Conservation (phyloP, 192 early-diverging fungal genomes). For the Glomus cerebriforme region DNA sequence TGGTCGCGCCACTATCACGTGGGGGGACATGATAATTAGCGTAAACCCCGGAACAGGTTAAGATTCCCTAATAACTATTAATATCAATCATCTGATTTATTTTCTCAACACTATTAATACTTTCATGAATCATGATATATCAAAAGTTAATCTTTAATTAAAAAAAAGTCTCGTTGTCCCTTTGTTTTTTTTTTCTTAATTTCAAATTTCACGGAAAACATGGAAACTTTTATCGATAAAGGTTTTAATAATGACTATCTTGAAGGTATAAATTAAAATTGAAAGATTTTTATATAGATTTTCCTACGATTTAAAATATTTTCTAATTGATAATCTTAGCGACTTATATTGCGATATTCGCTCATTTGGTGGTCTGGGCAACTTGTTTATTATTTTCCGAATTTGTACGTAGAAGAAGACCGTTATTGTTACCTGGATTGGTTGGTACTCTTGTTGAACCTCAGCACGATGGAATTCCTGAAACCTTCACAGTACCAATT, state of each 20-base stretch:
- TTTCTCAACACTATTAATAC: too few species aligned
- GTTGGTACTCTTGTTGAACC: not conserved
- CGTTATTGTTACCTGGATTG: too few species aligned
- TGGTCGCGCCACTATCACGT: too few species aligned
- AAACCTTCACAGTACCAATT: not conserved
- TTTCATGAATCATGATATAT: too few species aligned
- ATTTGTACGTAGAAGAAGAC: not conserved
- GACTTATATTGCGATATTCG: not conserved
- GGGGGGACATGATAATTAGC: too few species aligned
- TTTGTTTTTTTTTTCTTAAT: too few species aligned
- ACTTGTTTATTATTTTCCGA: not conserved
- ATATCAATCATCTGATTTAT: too few species aligned
- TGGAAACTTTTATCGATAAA: constrained; percentile 5
- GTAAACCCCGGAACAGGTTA: too few species aligned
- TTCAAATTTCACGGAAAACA: not conserved
- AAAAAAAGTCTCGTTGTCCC: too few species aligned
- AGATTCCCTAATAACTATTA: too few species aligned
- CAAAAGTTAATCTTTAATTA: too few species aligned
- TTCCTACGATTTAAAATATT: too few species aligned
- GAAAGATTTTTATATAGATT: not conserved
- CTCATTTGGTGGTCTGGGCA: not conserved
- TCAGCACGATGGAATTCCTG: not conserved
- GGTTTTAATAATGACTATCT: not conserved
- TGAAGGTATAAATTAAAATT: not conserved
- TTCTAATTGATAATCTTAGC: not conserved